phyloP scores from a whole-genome alignment of 768 basidiomycete genomes.

The Agrocybe chaxingu region DNA sequence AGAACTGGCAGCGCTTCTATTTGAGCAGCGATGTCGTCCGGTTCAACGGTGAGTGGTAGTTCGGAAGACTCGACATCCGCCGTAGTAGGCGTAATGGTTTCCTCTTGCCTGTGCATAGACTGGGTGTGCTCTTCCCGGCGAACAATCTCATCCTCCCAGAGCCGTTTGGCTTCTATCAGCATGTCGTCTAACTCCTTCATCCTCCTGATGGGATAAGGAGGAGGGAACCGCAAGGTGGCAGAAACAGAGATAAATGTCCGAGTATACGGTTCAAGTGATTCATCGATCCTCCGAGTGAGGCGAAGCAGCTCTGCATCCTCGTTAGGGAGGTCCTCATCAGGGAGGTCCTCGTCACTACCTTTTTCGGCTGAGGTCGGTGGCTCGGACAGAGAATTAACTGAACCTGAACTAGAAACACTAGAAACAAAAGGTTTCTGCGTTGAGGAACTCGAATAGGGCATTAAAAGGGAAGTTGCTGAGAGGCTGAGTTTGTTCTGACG shows the following conservation, averaged over 20 bases:
- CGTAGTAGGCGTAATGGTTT: conserved; percentile 28
- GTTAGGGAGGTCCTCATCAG: conserved; percentile 51
- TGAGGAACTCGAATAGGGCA: conserved; percentile 13
- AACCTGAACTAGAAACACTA: conserved; percentile 2
- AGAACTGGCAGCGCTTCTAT: conserved; percentile 54
- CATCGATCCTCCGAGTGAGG: conserved; percentile 74
- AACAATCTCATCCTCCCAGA: conserved; percentile 87
- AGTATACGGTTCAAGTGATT: conserved; percentile 79
- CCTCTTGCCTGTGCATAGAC: conserved; percentile 38
- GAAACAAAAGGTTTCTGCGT: conserved; percentile 14
- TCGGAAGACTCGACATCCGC: conserved; percentile 2
- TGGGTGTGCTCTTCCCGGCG: conserved; percentile 67
- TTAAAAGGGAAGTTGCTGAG: conserved; percentile 16
- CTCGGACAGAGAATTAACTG: not conserved
- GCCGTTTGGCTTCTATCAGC: conserved; percentile 63
- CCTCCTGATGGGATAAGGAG: conserved; percentile 80
- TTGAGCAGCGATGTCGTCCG: conserved; percentile 60
- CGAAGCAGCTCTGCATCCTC: conserved; percentile 70
- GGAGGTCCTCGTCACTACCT: conserved; percentile 40
- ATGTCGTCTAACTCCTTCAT: conserved; percentile 89
- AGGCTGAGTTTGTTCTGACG: conserved; percentile 22
- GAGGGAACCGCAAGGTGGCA: conserved; percentile 86
- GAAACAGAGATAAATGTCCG: conserved; percentile 92
- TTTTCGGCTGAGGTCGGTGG: not conserved
- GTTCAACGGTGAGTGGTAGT: conserved; percentile 17